These are phyloP conservation scores for Yamadazyma dushanensis DNA, from an alignment of 1,139 yeast genomes.

Conservation along the genomic window DNA sequence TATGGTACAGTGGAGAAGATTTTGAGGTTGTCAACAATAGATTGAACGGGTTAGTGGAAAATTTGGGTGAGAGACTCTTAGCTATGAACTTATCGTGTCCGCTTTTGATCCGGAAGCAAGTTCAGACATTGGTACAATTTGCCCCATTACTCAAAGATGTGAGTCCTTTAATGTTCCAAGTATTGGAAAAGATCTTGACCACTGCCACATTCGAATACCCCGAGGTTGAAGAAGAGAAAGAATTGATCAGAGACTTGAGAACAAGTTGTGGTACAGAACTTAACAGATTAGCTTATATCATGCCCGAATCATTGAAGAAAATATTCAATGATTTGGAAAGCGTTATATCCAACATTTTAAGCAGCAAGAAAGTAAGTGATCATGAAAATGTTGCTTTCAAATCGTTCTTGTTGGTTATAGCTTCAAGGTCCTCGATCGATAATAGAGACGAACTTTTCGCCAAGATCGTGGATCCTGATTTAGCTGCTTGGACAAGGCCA, in stretches of 20 bases:
- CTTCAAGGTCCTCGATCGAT: conserved; percentile 76
- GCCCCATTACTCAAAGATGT: conserved; percentile 87
- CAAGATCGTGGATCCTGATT: conserved; percentile 87
- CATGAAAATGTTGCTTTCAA: conserved; percentile 94
- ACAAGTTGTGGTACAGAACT: conserved; percentile 94
- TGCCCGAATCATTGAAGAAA: conserved; percentile 85
- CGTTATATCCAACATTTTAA: conserved; percentile 72
- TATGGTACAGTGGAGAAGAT: conserved; percentile 78
- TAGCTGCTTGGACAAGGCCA: conserved; percentile 90
- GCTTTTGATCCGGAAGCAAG: conserved; percentile 75
- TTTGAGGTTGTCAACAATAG: conserved; percentile 56
- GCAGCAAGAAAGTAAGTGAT: conserved; percentile 71
- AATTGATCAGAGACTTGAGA: conserved; percentile 80
- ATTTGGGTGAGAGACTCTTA: conserved; percentile 73
- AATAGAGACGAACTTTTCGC: conserved; percentile 75
- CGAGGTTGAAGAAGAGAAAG: conserved; percentile 69
- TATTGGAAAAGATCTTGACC: conserved; percentile 81
- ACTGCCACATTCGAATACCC: conserved; percentile 89
- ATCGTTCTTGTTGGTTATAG: conserved; percentile 86
- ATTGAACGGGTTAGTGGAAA: conserved; percentile 66
- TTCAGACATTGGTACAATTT: conserved; percentile 93
- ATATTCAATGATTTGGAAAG: conserved; percentile 80
- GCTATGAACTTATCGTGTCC: conserved; percentile 81
- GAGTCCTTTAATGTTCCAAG: conserved; percentile 70
- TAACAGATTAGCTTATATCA: conserved; percentile 86